Evolutionary conservation across 2,329 filamentous ascomycete species (phyloP), one percentile per base, ranked within the genome.

Genomic region (Pestalotiopsis fici): DNA sequence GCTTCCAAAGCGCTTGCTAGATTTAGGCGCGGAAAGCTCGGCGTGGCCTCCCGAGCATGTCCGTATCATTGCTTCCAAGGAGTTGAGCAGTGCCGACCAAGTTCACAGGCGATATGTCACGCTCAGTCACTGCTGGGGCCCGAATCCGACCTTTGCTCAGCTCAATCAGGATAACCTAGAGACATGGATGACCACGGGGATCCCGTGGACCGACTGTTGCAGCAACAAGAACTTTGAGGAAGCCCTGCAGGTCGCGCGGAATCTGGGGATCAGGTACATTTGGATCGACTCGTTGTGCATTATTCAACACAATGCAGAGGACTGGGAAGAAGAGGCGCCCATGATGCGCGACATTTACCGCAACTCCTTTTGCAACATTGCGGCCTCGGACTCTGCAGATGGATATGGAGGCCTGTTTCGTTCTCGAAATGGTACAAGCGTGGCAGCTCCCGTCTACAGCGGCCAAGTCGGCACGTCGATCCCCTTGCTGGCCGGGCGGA

Each of bases 221-320:
- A 55, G 25, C 23, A 56, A 64, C 54, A 39, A 50, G 21, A 65
- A 65, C 23, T 65, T 65, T 35, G n/a, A 11, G 23, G 18, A 65
- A 25, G 50, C 63, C 27, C 23, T 65, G 21, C 18, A 27, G 18
- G 21, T 65, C 37, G 37, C 50, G 5, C 63, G 63, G 6, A 25
- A 31, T 4, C 28, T 65, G 1, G 54, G 54, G 13, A 21, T 57
- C 2, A 27, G 54, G 31, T 65, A 57, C 31, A 65, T 65, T 6
- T 65, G 63, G 63, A 65, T 65, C 7, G 63, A 65, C 28, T 21
- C 63, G 2, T n/a, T 65, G 12, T 65, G 63, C 35, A 65, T 65
- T 21, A 39, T 65, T 7, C 63, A 65, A 31, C 25, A 59, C 54
- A 54, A 65, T 18, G 31, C 6, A 7, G 63, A 65, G 21, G 55